Conservation (phyloP, 129 eudicot species). For the Chrysanthemum lavandulifolium region DNA sequence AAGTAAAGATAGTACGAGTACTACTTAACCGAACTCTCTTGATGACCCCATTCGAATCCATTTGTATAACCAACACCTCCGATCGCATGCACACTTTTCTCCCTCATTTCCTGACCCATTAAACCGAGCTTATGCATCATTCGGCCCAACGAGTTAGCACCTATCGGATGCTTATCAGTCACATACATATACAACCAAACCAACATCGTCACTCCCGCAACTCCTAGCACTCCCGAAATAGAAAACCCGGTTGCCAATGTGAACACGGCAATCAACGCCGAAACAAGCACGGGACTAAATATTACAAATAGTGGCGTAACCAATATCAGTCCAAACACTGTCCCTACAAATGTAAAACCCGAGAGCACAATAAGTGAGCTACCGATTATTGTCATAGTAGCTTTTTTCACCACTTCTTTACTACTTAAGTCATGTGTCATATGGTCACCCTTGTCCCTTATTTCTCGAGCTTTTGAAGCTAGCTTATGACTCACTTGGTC, state of each 20-base stretch:
- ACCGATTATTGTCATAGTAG: not conserved
- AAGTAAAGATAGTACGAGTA: too few relatives aligned
- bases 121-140: conserved; percentile 5
- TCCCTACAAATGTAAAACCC: not conserved
- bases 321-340: not conserved
- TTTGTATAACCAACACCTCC: conserved; percentile 10
- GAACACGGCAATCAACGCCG: not conserved
- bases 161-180: conserved; percentile 35
- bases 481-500: not conserved
- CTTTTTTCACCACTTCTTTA: not conserved
- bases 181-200: not conserved
- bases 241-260: not conserved
- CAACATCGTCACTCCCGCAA: not conserved
- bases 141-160: not conserved
- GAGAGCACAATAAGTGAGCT: not conserved
- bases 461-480: not conserved
- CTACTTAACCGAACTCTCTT: too few relatives aligned
- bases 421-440: too few relatives aligned
- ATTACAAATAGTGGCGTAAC: not conserved
- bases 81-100: conserved; percentile 40
- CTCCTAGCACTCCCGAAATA: not conserved
- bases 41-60: conserved; percentile 11
- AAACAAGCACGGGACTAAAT: not conserved
- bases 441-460: not conserved
- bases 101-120: conserved; percentile 65